Conservation (phyloP, 805 yeast species). For the Maudiozyma barnettii region DNA sequence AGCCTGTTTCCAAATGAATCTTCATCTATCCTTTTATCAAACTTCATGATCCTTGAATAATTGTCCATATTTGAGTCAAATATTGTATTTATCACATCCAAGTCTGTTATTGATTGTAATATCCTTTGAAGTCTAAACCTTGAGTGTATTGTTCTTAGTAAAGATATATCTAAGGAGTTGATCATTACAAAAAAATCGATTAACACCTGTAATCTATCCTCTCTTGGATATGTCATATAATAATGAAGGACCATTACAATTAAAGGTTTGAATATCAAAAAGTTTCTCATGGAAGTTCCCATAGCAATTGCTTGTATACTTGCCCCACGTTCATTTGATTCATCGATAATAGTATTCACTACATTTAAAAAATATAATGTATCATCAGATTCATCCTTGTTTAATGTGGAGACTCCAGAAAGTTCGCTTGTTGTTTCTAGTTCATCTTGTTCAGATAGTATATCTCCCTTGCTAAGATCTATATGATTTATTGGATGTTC, state of each 20-base stretch:
- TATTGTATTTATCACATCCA: conserved; percentile 6
- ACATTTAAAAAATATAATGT: conserved; percentile 48
- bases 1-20: conserved; percentile 19
- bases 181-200: conserved; percentile 19
- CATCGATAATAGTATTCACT: conserved; percentile 40
- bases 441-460: conserved; percentile 3
- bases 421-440: neutral
- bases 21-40: conserved; percentile 6
- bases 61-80: conserved; percentile 4
- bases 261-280: conserved; percentile 51
- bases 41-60: conserved; percentile 8
- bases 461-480: neutral
- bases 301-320: conserved; percentile 50
- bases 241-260: conserved; percentile 40
- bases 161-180: conserved; percentile 20
- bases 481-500: neutral
- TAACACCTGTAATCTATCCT: conserved; percentile 7
- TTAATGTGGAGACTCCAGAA: no score
- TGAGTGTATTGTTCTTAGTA: conserved; percentile 11
- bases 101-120: conserved; percentile 16
- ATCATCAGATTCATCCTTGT: conserved; percentile 13
- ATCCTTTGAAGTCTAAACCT: conserved; percentile 14
- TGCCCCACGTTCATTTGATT: conserved; percentile 45
- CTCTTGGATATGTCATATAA: conserved; percentile 18
- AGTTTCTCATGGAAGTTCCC: conserved; percentile 43